Conservation (phyloP, 257 asterid species). For the Anisodus tanguticus region DNA sequence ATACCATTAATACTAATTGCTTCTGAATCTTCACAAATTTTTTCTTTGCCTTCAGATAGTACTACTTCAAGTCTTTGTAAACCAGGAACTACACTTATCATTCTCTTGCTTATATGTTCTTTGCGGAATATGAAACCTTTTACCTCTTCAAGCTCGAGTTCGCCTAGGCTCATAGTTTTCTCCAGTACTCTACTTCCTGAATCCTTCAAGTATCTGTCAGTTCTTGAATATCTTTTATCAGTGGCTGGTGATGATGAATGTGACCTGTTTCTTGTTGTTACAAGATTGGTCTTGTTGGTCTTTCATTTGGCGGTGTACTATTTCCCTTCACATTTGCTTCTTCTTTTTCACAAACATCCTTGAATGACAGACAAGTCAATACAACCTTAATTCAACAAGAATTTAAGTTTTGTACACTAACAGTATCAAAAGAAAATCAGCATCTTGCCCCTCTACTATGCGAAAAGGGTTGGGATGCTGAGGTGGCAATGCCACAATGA, state of each 20-base stretch:
- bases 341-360: constrained; percentile 46
- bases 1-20: neutral
- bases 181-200: neutral
- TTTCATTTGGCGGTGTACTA: neutral
- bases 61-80: constrained; percentile 48
- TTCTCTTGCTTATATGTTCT: constrained; percentile 43
- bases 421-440: neutral
- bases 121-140: constrained; percentile 61
- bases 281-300: constrained; percentile 32
- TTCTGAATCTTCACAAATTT: neutral
- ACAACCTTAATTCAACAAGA: constrained; percentile 24
- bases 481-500: too few species aligned
- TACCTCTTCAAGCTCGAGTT: constrained; percentile 72
- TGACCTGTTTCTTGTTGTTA: constrained; percentile 30
- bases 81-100: constrained; percentile 63
- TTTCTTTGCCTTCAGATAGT: neutral
- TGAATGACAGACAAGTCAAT: constrained; percentile 21
- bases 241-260: constrained; percentile 45
- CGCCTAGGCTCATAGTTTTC: constrained; percentile 39
- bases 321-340: constrained; percentile 30
- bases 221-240: constrained; percentile 37
- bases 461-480: too few species aligned
- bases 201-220: neutral
- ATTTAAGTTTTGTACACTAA: neutral
- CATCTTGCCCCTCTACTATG: neutral